A percentile compares a stretch with the other conserved stretches of the same genome.
Evolutionary conservation across 805 yeast genomes (phyloP).

Genomic region (Hanseniaspora vineae): DNA sequence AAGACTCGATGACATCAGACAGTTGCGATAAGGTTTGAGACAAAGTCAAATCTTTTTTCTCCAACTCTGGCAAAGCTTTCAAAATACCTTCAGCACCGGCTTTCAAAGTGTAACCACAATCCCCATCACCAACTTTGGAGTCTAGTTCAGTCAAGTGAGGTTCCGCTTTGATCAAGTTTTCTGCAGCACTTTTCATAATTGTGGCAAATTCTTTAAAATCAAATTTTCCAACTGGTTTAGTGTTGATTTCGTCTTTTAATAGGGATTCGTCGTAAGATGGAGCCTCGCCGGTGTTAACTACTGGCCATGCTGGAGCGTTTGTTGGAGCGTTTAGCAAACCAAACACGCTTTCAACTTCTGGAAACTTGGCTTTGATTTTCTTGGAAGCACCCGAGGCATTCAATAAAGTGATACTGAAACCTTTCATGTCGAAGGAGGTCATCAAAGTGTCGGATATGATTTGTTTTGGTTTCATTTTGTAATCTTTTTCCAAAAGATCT

Average conservation of each 20-base stretch:
- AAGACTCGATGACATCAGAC: conserved; percentile 72
- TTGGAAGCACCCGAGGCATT: conserved; percentile 45
- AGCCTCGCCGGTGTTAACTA: conserved; percentile 15
- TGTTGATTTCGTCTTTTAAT: conserved; percentile 18
- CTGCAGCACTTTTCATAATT: conserved; percentile 37
- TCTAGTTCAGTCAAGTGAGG: conserved; percentile 78
- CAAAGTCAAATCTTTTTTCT: conserved; percentile 32
- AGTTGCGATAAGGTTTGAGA: conserved; percentile 42
- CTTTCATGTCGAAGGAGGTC: conserved; percentile 86
- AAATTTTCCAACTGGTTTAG: conserved; percentile 25
- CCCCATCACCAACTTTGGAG: conserved; percentile 91
- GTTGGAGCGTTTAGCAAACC: conserved; percentile 58
- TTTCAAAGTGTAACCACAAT: conserved; percentile 85
- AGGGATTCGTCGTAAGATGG: conserved; percentile 21
- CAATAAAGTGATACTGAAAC: conserved; percentile 73
- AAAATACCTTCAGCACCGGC: conserved; percentile 69
- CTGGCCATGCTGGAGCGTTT: conserved; percentile 71
- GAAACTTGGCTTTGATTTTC: conserved; percentile 21
- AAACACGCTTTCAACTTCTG: conserved; percentile 26
- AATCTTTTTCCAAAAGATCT: conserved; percentile 36
- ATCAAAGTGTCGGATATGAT: conserved; percentile 67
- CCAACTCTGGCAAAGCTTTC: conserved; percentile 33
- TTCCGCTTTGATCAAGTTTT: conserved; percentile 47
- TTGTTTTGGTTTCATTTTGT: conserved; percentile 51
- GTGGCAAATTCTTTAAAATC: conserved; percentile 21